These are phyloP conservation scores for Pythium angustatum DNA, from an alignment of 352 stramenopile genomes.

Conservation along the genomic window DNA sequence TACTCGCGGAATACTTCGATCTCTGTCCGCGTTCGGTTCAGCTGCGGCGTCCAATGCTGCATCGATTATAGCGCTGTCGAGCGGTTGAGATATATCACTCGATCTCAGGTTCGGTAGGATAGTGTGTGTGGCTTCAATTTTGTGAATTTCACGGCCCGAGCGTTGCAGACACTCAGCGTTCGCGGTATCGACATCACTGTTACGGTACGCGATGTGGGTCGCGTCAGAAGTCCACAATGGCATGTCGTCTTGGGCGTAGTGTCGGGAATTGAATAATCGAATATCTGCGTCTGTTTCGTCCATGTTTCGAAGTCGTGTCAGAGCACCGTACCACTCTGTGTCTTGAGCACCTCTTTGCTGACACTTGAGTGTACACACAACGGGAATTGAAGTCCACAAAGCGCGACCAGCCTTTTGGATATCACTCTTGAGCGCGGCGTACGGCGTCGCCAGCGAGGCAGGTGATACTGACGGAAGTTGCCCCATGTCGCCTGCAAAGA, in stretches of 20 bases:
- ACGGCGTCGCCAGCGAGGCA: neutral
- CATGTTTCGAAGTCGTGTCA: neutral
- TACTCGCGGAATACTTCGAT: neutral
- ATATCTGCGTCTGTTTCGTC: neutral
- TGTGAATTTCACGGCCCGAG: too few relatives aligned
- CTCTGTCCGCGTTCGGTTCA: neutral
- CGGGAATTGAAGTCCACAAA: neutral
- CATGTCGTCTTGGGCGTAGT: neutral
- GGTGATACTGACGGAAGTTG: neutral
- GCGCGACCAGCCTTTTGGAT: neutral
- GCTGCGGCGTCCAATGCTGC: neutral
- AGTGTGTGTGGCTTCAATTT: neutral
- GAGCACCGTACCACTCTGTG: neutral
- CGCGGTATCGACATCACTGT: neutral
- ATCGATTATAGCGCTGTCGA: neutral
- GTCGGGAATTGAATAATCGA: neutral
- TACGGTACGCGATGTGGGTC: neutral
- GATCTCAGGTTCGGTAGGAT: neutral
- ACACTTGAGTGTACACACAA: neutral
- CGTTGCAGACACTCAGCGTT: too few relatives aligned
- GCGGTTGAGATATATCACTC: neutral
- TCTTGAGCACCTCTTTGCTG: conserved; percentile 1
- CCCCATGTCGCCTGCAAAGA: neutral
- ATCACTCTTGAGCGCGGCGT: neutral
- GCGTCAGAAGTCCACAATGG: neutral